Base-by-base conservation (phyloP, 257 asterid genomes). In the Nyctanthes arbortristis region DNA sequence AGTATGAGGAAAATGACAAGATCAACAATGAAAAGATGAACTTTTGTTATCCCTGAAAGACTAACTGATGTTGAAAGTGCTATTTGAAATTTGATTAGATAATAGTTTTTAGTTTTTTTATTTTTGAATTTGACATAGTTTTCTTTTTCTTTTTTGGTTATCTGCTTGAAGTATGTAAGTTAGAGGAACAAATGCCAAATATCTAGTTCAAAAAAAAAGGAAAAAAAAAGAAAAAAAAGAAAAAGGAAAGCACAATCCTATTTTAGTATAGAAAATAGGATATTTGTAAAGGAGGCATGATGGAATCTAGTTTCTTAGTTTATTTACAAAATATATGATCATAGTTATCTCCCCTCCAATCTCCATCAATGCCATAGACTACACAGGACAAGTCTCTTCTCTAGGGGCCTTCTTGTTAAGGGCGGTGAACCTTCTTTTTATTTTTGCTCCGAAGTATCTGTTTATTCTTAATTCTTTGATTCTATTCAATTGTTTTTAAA, bases 401-500 rank as follows among this genome's bases (percentile, higher is more conserved):
- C 22, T 32, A 25, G 54, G n/a, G 28, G 25, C 16, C 22, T 49
- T 27, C 56, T 30, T 57, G 5, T 67, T 65, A 30, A 7, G 30
- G 58, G 62, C 20, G 28, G 27, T 27, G 12, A 25, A 60, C 60
- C 45, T 35, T 25, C 18, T n/a, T 13, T 61, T 12, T 61, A 28
- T 61, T 58, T 20, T 29, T 55, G 40, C 34, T 69, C 67, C 52
- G 16, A 22, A 52, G 18, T 43, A 5, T 32, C 60, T 68, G 39
- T 80, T 55, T 27, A 25, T 12, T 61, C 1, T 59, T 30, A 25
- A 73, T 1, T 36, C 8, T 12, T 28, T 73, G 40, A 22, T 43
- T 69, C 54, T 27, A 39, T 57, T 67, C 63, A 39, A 16, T 54
- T 29, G 20, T 68, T 56, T 70, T 34, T 75, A 13, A 65, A 60